Conservation (phyloP, 495 filamentous ascomycete genomes). For the Penicillium dipodomyicola region DNA sequence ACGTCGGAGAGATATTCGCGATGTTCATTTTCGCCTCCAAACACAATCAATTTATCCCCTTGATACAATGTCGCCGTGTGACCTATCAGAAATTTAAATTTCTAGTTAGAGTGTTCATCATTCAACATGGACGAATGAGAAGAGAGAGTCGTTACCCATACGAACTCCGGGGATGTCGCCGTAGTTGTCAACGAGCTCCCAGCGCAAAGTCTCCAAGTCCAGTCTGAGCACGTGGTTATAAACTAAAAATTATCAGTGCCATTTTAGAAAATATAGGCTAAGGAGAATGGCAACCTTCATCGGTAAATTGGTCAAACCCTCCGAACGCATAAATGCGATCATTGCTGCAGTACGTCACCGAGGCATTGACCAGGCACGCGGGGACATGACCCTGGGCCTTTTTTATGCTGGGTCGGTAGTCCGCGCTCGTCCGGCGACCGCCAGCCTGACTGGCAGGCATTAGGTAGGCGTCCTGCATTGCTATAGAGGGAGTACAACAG, state of each 20-base stretch:
- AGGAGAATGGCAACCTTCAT: constrained; percentile 62
- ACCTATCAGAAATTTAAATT: constrained; percentile 48
- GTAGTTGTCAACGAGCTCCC: constrained; percentile 97
- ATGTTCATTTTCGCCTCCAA: constrained; percentile 97
- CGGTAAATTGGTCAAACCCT: constrained; percentile 98
- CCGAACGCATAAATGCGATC: constrained; percentile 98
- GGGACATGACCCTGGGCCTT: constrained; percentile 82
- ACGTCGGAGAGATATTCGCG: constrained; percentile 92
- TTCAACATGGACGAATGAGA: constrained; percentile 23
- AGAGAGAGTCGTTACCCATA: constrained; percentile 67
- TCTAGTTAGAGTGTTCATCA: constrained; percentile 1
- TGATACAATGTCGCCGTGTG: constrained; percentile 95
- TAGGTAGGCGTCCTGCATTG: constrained; percentile 66
- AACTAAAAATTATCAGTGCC: constrained; percentile 49
- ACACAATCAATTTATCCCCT: constrained; percentile 90
- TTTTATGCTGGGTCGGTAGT: constrained; percentile 79
- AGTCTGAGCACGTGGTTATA: constrained; percentile 95
- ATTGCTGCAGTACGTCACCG: constrained; percentile 93
- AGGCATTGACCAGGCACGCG: constrained; percentile 94
- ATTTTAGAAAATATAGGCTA: background rate
- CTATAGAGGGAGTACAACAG: constrained; percentile 25
- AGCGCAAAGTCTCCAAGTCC: constrained; percentile 80
- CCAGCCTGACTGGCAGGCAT: constrained; percentile 75
- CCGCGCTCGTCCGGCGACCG: constrained; percentile 57
- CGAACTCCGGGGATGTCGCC: constrained; percentile 96